phyloP scores from a whole-genome alignment of 371 early-diverging fungal genomes.

The Sporodiniella umbellata region DNA sequence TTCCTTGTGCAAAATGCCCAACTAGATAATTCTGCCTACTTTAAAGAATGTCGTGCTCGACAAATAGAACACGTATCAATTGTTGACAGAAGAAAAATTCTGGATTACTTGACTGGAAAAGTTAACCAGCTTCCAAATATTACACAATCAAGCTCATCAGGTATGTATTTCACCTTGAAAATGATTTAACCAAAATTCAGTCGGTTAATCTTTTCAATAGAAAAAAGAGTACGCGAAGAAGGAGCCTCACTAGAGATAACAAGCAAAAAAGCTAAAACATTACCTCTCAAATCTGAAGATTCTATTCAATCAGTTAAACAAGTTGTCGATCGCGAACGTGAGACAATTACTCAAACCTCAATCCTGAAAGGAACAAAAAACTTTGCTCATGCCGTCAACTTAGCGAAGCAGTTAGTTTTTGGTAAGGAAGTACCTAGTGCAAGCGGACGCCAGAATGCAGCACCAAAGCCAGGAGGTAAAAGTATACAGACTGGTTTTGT shows the following conservation, averaged over 20 bases:
- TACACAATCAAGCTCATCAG: slow-evolving; percentile 3
- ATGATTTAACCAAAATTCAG: too few species aligned
- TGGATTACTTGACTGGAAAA: slow-evolving; percentile 76
- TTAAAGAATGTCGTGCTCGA: slow-evolving; percentile 59
- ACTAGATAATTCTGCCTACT: slow-evolving; percentile 70
- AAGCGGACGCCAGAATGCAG: background rate
- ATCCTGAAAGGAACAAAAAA: slow-evolving; percentile 44
- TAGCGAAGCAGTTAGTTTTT: slow-evolving; percentile 18
- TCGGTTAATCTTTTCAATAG: too few species aligned
- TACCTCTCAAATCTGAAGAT: slow-evolving; percentile 31
- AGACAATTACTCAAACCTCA: slow-evolving; percentile 38
- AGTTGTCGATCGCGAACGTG: slow-evolving; percentile 42
- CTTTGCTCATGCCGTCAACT: slow-evolving; percentile 17
- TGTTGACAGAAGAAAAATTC: slow-evolving; percentile 64
- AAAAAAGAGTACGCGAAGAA: slow-evolving; percentile 38
- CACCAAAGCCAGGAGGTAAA: slow-evolving; percentile 13
- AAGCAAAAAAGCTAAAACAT: slow-evolving; percentile 31
- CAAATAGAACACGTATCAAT: slow-evolving; percentile 70
- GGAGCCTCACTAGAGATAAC: slow-evolving; percentile 22
- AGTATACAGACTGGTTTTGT: background rate
- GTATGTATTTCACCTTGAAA: slow-evolving; percentile 1
- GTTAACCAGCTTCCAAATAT: slow-evolving; percentile 50
- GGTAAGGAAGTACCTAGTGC: slow-evolving; percentile 14
- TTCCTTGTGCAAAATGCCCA: slow-evolving; percentile 64
- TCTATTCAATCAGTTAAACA: slow-evolving; percentile 30